phyloP scores from a whole-genome alignment of 306 rosid genomes.

The Cucurbita pepo region DNA sequence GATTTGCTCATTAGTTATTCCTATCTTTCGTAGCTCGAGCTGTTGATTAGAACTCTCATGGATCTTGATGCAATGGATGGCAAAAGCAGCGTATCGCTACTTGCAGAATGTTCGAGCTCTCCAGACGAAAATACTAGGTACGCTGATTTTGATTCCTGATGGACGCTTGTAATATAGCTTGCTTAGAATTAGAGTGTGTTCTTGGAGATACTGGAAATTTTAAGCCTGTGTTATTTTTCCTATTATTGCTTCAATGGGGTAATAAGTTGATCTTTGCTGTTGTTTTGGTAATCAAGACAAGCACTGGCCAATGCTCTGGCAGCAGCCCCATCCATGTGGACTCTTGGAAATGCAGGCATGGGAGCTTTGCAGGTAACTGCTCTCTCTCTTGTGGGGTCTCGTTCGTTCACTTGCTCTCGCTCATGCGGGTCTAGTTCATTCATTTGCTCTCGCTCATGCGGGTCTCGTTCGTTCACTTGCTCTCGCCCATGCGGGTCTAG shows the following conservation, averaged over 20 bases:
- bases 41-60: slow-evolving; percentile 69
- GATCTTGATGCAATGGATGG: slow-evolving; percentile 98
- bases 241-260: background rate
- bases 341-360: slow-evolving; percentile 95
- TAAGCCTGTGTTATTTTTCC: background rate
- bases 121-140: slow-evolving; percentile 84
- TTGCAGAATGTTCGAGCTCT: slow-evolving; percentile 85
- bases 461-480: no score
- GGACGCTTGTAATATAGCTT: background rate
- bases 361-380: slow-evolving; percentile 74
- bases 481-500: no score
- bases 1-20: slow-evolving; percentile 10
- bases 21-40: slow-evolving; percentile 55
- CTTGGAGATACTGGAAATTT: background rate
- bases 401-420: background rate
- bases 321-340: slow-evolving; percentile 94
- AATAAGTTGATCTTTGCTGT: background rate
- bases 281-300: slow-evolving; percentile 22
- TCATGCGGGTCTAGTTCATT: no score
- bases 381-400: background rate
- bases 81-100: slow-evolving; percentile 62
- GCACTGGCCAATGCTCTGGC: slow-evolving; percentile 86
- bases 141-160: background rate
- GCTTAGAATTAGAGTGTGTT: background rate
- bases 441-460: no score